Evolutionary conservation across 257 asterid species (phyloP), one percentile per base, ranked within the genome.

Genomic region (Plectranthus barbatus): DNA sequence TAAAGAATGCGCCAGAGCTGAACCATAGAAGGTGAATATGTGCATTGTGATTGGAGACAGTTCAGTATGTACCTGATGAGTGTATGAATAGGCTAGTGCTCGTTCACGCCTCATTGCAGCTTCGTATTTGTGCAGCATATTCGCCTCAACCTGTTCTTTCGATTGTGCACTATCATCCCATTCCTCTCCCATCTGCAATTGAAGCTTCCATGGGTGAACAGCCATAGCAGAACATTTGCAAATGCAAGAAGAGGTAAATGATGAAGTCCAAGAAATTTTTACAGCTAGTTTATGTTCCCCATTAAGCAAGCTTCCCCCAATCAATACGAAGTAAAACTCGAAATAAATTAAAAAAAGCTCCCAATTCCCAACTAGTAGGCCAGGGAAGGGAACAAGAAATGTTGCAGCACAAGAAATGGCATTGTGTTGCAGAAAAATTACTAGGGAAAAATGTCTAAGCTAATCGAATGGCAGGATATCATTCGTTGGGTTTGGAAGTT

Each of bases 21-120:
- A 26, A 26, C 31, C 31, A 26, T 26, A 26, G 31, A 26, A 26
- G 31, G 3, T 26, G 31, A 26, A 26, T 15, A 10, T 31, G 58
- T n/a, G 66, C 8, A 37, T 24, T 47, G 17, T 41, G 71, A 21
- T 20, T 48, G 26, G 48, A n/a, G 55, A 58, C 34, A 17, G n/a
- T 36, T 2, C 19, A 37, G 60, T 9, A 56, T 56, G 42, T 83
- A 92, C 99, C 97, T 92, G 99, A 74, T 86, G 99, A 69, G 95
- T 84, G 77, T 71, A 86, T 33, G 99, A 86, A 76, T 92, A 92
- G 54, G 97, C 99, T 56, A 92, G 78, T 18, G 99, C 97, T 70
- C 93, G 79, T 89, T 92, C 99, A 29, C 99, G 90, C 74, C 90
- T 81, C 92, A 83, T 77, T 37, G 93, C 74, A 46, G 99, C 97